Percentiles rank a stretch among this genome's conserved stretches.
Evolutionary conservation across 345 rosid species (phyloP).

Genomic region (Acer campestre): DNA sequence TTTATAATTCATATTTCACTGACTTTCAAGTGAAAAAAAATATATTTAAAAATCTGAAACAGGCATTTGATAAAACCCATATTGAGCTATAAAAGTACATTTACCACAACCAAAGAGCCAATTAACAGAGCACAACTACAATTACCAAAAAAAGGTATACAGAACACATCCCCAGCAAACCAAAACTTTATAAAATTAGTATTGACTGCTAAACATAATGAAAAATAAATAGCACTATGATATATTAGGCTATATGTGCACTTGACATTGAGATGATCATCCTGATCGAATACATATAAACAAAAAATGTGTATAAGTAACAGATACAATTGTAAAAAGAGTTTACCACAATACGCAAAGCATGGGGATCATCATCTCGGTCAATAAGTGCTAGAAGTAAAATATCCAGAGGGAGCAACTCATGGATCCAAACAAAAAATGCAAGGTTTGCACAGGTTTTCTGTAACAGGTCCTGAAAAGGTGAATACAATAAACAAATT

Average conservation of each 20-base stretch:
- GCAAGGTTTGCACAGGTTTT: constrained; percentile 79
- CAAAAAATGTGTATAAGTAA: constrained; percentile 6
- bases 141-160: neutral
- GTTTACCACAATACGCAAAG: constrained; percentile 84
- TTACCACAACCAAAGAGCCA: neutral
- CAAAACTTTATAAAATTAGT: neutral
- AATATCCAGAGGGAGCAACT: constrained; percentile 92
- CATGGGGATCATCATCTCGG: constrained; percentile 96
- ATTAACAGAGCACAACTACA: neutral
- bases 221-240: neutral
- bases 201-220: neutral
- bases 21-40: constrained; percentile 2
- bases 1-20: neutral
- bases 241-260: neutral
- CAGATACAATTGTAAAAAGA: constrained; percentile 17
- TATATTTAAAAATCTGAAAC: neutral
- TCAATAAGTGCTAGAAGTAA: constrained; percentile 91
- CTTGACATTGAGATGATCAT: neutral
- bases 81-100: neutral
- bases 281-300: neutral
- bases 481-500: constrained; percentile 24
- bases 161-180: neutral
- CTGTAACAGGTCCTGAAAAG: constrained; percentile 61
- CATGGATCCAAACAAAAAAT: constrained; percentile 86
- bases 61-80: constrained; percentile 12